Evolutionary conservation across 768 basidiomycete species (phyloP).

Genomic region (Strobilomyces dryophilus): DNA sequence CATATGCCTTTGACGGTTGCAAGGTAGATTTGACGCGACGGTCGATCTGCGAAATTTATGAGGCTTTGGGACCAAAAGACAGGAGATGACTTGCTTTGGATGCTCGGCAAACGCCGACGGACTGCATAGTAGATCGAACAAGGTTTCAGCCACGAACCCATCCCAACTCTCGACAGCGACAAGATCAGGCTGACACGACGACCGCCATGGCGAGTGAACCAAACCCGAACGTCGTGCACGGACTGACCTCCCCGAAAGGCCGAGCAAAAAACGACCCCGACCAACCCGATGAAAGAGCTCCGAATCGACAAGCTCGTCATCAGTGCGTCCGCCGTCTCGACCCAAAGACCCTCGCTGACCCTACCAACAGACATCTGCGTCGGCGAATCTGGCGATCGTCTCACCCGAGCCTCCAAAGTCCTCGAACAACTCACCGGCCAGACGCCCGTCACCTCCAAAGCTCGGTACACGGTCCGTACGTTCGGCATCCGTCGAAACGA

Average conservation of each 20-base stretch:
- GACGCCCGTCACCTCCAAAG: constrained; percentile 99
- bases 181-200: constrained; percentile 31
- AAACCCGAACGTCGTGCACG: neutral
- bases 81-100: neutral
- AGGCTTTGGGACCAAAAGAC: neutral
- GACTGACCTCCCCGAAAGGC: constrained; percentile 43
- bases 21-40: no score
- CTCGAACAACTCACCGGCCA: constrained; percentile 99
- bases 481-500: constrained; percentile 99
- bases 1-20: no score
- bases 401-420: constrained; percentile 98
- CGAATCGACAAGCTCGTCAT: constrained; percentile 98
- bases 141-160: constrained; percentile 29
- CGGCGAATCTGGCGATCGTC: constrained; percentile 98
- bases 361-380: constrained; percentile 87
- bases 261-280: constrained; percentile 83
- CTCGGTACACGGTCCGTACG: constrained; percentile 97
- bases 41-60: no score
- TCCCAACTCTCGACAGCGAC: constrained; percentile 26
- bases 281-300: constrained; percentile 95
- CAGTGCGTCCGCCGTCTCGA: constrained; percentile 61
- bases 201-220: constrained; percentile 25
- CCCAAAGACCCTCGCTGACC: neutral
- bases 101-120: constrained; percentile 17
- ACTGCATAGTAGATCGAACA: constrained; percentile 19